Evolutionary conservation across 78 protist genomes (phyloP).

Genomic region (Dictyostelium citrinum): DNA sequence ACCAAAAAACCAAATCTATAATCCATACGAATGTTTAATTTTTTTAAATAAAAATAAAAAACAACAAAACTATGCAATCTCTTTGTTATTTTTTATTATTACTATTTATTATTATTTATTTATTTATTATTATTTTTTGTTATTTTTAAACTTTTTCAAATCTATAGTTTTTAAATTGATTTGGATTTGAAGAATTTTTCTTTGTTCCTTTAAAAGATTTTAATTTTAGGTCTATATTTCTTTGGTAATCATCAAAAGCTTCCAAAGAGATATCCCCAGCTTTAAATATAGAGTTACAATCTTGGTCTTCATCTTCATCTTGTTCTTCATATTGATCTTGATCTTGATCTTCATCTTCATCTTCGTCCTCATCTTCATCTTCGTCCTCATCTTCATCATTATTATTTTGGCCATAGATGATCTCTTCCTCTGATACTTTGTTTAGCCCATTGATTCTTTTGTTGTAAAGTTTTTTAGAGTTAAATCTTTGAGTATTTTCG

Average conservation of each 20-base stretch:
- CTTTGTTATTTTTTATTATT: no score
- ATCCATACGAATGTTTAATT: no score
- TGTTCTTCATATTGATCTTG: neutral
- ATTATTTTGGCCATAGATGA: neutral
- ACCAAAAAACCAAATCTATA: no score
- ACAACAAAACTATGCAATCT: no score
- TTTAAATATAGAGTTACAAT: neutral
- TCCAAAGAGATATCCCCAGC: neutral
- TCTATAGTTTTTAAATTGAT: neutral
- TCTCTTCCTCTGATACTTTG: neutral
- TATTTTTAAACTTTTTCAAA: neutral
- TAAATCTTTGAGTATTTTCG: neutral
- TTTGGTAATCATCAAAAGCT: neutral
- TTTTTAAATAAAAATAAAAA: no score
- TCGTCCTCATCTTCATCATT: neutral
- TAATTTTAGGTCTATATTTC: neutral
- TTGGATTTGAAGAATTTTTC: neutral
- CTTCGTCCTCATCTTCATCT: neutral
- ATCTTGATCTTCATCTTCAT: neutral
- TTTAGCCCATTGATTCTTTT: neutral
- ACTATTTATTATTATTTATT: neutral
- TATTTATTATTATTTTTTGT: neutral
- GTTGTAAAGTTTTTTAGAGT: neutral
- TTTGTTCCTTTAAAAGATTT: neutral
- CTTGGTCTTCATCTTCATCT: neutral